These are phyloP conservation scores for Nicotiana paniculata DNA, from an alignment of 257 asterid genomes.

Conservation along the genomic window DNA sequence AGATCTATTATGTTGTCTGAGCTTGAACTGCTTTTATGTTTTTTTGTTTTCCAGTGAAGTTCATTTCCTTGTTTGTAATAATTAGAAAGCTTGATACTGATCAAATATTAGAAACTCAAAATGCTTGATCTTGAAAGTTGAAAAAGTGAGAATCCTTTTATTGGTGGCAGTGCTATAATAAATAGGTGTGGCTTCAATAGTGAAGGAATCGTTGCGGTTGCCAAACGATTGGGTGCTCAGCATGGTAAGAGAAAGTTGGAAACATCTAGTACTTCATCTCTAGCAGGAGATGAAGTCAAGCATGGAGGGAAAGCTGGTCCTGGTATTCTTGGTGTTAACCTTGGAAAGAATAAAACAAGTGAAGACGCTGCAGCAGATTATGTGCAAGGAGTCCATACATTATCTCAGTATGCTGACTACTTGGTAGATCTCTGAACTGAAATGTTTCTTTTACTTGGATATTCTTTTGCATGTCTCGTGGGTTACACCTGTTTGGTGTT, in stretches of 20 bases:
- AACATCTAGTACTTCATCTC: conserved; percentile 67
- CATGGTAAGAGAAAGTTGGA: conserved; percentile 96
- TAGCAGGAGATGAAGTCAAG: conserved; percentile 58
- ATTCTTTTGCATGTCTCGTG: neutral
- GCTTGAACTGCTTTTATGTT: neutral
- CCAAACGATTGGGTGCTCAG: conserved; percentile 91
- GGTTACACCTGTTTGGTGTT: neutral
- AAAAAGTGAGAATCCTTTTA: neutral
- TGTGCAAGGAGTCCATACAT: conserved; percentile 97
- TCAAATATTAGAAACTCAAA: neutral
- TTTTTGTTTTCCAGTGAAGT: neutral
- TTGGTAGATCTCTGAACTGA: conserved; percentile 41
- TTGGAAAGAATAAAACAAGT: conserved; percentile 92
- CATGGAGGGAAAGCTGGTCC: conserved; percentile 99
- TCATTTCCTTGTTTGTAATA: neutral
- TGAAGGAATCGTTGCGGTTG: conserved; percentile 96
- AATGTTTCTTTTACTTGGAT: neutral
- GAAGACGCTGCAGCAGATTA: conserved; percentile 98
- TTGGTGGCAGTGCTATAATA: conserved; percentile 72
- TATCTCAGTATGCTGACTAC: conserved; percentile 98
- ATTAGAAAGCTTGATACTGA: neutral
- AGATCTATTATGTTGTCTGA: neutral
- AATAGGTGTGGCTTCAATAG: conserved; percentile 98
- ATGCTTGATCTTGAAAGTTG: neutral
- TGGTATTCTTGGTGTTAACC: conserved; percentile 96